These are phyloP conservation scores for Rubus idaeus DNA, from an alignment of 306 rosid genomes.

Conservation along the genomic window DNA sequence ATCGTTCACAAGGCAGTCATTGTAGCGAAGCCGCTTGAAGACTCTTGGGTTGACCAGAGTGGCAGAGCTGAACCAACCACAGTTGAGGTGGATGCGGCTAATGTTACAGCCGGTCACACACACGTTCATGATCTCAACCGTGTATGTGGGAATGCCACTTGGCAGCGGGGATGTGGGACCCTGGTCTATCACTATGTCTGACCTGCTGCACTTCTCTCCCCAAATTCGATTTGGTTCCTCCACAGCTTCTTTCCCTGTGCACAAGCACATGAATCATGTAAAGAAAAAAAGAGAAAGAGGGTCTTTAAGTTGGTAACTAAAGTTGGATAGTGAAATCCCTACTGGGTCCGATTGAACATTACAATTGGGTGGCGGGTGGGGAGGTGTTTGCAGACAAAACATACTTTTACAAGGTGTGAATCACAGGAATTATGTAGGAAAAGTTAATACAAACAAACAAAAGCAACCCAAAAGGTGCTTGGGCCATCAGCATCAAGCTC, in stretches of 20 bases:
- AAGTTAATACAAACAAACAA: constrained; percentile 22
- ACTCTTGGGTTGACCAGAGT: constrained; percentile 70
- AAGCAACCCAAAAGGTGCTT: constrained; percentile 1
- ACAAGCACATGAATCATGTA: constrained; percentile 15
- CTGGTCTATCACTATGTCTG: constrained; percentile 69
- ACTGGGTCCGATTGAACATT: background rate
- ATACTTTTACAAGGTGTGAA: constrained; percentile 29
- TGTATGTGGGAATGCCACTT: constrained; percentile 80
- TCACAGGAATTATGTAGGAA: constrained; percentile 25
- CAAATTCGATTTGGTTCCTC: constrained; percentile 63
- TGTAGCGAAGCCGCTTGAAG: constrained; percentile 74
- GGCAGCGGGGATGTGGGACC: constrained; percentile 80
- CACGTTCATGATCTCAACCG: constrained; percentile 70
- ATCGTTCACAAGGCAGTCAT: constrained; percentile 81
- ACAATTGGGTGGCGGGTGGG: background rate
- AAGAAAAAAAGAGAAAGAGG: background rate
- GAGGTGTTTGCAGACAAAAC: constrained; percentile 32
- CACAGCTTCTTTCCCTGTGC: constrained; percentile 30
- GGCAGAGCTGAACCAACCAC: constrained; percentile 97
- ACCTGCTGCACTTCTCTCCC: constrained; percentile 70
- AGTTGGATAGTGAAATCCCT: background rate
- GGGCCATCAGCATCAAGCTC: constrained; percentile 6
- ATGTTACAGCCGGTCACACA: constrained; percentile 74
- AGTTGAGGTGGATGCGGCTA: constrained; percentile 59
- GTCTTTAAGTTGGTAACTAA: background rate